A percentile compares a stretch with the other conserved stretches of the same genome.
phyloP scores from a whole-genome alignment of 257 asterid species.

The Solanum paucissectum region DNA sequence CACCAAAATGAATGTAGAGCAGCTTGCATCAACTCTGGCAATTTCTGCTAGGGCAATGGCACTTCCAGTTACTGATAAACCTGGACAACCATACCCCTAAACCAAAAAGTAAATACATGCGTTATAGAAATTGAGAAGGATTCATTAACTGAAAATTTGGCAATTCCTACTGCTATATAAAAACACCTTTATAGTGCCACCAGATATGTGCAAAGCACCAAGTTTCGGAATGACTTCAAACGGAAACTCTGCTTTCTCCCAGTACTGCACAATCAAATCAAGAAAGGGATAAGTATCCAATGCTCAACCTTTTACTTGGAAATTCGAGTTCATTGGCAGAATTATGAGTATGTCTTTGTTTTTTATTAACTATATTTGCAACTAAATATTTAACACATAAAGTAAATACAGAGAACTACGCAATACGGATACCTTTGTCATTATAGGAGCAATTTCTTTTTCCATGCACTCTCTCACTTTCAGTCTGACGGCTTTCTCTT shows the following conservation, averaged over 20 bases:
- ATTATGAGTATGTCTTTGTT: not conserved
- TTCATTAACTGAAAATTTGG: not conserved
- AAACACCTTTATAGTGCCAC: constrained; percentile 82
- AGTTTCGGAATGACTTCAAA: constrained; percentile 88
- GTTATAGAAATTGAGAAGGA: not conserved
- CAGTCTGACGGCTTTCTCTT: constrained; percentile 50
- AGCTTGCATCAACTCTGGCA: constrained; percentile 98
- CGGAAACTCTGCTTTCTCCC: constrained; percentile 99
- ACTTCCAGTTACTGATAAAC: constrained; percentile 66
- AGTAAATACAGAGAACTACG: constrained; percentile 4
- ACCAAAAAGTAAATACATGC: not conserved
- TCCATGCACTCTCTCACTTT: constrained; percentile 87
- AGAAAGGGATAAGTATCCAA: not conserved
- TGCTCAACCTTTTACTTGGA: not conserved
- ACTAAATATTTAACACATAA: not conserved
- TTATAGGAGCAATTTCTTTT: constrained; percentile 88
- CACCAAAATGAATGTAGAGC: constrained; percentile 81
- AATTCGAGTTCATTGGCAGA: not conserved
- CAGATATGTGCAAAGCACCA: constrained; percentile 61
- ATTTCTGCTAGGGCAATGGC: constrained; percentile 78
- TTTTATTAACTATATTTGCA: not conserved
- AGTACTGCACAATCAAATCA: constrained; percentile 42
- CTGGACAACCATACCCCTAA: constrained; percentile 96
- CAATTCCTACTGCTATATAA: not conserved
- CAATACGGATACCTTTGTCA: constrained; percentile 51